Evolutionary conservation across 2,329 filamentous ascomycete genomes (phyloP).

Genomic region (Pseudonectria foliicola): DNA sequence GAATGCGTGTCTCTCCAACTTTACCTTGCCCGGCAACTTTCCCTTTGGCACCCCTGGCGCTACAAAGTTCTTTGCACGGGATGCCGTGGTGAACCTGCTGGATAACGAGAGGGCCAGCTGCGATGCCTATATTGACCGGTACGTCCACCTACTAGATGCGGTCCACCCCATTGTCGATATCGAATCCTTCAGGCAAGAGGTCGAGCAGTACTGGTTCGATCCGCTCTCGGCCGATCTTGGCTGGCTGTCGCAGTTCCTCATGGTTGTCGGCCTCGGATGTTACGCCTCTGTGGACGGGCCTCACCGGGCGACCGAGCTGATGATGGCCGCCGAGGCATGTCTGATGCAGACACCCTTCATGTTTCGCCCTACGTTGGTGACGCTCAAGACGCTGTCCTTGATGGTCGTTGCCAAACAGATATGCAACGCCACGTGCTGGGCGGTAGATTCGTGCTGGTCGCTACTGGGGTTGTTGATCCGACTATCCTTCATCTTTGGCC

Average conservation of each 20-base stretch:
- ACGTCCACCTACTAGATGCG: constrained; percentile 25
- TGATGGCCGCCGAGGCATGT: constrained; percentile 31
- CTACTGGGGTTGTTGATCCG: constrained; percentile 28
- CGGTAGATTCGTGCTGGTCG: constrained; percentile 30
- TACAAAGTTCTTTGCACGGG: constrained; percentile 25
- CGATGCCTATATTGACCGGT: constrained; percentile 22
- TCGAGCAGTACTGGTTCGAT: constrained; percentile 27
- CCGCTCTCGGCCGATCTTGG: constrained; percentile 22
- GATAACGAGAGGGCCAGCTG: constrained; percentile 20
- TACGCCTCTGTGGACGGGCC: constrained; percentile 25
- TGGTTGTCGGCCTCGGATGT: constrained; percentile 29
- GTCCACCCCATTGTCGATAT: constrained; percentile 29
- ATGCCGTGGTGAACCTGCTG: constrained; percentile 24
- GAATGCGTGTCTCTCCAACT: constrained; percentile 29
- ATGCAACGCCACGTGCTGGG: constrained; percentile 31
- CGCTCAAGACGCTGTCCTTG: constrained; percentile 24
- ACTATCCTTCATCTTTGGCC: constrained; percentile 26
- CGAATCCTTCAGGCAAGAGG: constrained; percentile 21
- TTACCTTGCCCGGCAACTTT: constrained; percentile 29
- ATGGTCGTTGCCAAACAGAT: constrained; percentile 31
- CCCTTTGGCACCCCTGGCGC: constrained; percentile 31
- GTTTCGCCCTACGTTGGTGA: constrained; percentile 28
- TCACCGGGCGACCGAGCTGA: constrained; percentile 26
- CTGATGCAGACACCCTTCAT: constrained; percentile 32
- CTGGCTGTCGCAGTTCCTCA: constrained; percentile 29